Evolutionary conservation across 495 filamentous ascomycete genomes (phyloP), one percentile per base, ranked within the genome.

Genomic region (Neurospora sp.): DNA sequence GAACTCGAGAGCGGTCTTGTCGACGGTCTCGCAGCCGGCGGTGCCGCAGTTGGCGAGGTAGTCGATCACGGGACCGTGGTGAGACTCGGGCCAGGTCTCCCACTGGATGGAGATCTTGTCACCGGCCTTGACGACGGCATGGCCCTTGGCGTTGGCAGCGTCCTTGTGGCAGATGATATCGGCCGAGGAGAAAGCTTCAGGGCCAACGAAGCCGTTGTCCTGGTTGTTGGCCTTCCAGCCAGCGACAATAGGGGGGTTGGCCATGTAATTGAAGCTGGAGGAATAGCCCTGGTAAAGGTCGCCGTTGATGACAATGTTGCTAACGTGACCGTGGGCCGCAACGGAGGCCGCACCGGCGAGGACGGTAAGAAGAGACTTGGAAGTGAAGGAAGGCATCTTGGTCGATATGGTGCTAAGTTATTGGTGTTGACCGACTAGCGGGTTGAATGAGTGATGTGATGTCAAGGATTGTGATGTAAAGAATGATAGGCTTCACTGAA

Each of bases 21-120:
- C 87, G 16, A 89, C 91, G 3, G 79, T 85, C 65, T 86, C 83
- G 83, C 91, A 93, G 71, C 89, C 84, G n/a, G 89, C 89, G 72
- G 86, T 27, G 59, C 75, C 85, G 86, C 91, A 94, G 74, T 88
- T 86, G 73, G 92, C 92, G 4, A 96, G 81, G 79, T 93, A 93
- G 80, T 89, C 88, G 75, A 93, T 88, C 77, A 91, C 89, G 22
- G 91, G 91, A 9, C 92, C 91, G 68, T 84, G 76, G 78, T 84
- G 83, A 22, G 73, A 76, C 27, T 83, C 82, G 16, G 84, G 82
- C 84, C 84, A 87, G 20, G 82, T 78, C 69, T 83, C 82, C 86
- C 86, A 88, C 74, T 86, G 83, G 40, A 87, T 44, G 9, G 76
- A 75, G 70, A 86, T 79, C 3, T 76, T 78, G 78, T 82, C 79